A percentile compares a stretch with the other conserved stretches of the same genome.
Conservation (phyloP, 2,329 filamentous ascomycete genomes). For the Fusarium virguliforme region DNA sequence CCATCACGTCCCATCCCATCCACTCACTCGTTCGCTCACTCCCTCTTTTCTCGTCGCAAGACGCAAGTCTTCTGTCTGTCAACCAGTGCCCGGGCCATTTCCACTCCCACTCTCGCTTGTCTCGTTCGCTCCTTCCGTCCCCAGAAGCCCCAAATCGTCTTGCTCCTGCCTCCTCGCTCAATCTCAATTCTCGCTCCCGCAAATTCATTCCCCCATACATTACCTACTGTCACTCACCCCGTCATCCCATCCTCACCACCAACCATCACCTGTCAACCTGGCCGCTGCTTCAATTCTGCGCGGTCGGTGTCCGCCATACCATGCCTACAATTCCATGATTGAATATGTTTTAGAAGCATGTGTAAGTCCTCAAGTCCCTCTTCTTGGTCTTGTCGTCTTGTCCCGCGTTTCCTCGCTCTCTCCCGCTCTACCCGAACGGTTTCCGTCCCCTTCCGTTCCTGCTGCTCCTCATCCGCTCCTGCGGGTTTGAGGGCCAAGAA, state of each 20-base stretch:
- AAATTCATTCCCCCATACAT: conserved; percentile 24
- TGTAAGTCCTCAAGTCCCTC: conserved; percentile 54
- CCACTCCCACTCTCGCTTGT: conserved; percentile 48
- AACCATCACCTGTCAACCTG: conserved; percentile 34
- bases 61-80: conserved; percentile 7
- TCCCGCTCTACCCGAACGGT: conserved; percentile 27
- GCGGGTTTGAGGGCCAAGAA: conserved; percentile 49
- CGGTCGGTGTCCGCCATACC: conserved; percentile 54
- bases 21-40: conserved; percentile 10
- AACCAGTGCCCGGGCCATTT: conserved; percentile 38
- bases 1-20: background rate
- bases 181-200: conserved; percentile 40
- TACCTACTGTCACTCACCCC: conserved; percentile 2
- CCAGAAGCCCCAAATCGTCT: conserved; percentile 34
- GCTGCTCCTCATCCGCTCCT: conserved; percentile 35
- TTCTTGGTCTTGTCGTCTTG: conserved; percentile 20
- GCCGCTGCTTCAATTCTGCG: conserved; percentile 48
- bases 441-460: conserved; percentile 34
- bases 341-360: conserved; percentile 62
- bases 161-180: conserved; percentile 41
- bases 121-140: conserved; percentile 42
- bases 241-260: conserved; percentile 14
- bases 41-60: conserved; percentile 14
- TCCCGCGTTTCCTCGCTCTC: conserved; percentile 19
- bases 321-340: conserved; percentile 55